Conservation (phyloP, 768 basidiomycete species). For the Brasilioporus rufonigricans region DNA sequence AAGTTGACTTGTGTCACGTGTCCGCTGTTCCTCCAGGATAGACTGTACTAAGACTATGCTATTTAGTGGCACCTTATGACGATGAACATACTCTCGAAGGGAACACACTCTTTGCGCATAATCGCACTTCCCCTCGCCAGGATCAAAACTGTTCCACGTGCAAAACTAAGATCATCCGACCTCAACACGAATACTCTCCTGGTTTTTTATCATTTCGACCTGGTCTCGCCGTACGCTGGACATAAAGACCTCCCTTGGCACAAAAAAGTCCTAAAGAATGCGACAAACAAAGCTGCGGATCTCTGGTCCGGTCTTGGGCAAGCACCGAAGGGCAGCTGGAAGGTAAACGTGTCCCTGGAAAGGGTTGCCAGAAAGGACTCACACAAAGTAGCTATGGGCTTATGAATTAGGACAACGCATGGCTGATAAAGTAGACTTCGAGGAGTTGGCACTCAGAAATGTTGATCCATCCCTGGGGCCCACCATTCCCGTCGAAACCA, state of each 20-base stretch:
- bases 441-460: constrained; percentile 72
- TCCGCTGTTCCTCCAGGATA: not conserved
- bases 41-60: too few relatives aligned
- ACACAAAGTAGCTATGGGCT: constrained; percentile 47
- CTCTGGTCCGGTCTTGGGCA: constrained; percentile 71
- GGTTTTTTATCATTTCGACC: constrained; percentile 43
- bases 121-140: constrained; percentile 45
- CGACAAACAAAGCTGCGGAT: constrained; percentile 48
- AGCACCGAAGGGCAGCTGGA: constrained; percentile 65
- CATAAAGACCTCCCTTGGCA: constrained; percentile 31
- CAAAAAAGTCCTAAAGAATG: constrained; percentile 40
- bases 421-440: constrained; percentile 73
- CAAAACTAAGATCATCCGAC: constrained; percentile 7
- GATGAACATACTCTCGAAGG: constrained; percentile 18
- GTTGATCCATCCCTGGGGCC: constrained; percentile 71
- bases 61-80: constrained; percentile 1
- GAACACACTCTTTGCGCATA: constrained; percentile 40
- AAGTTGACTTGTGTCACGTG: constrained; percentile 19
- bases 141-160: constrained; percentile 11
- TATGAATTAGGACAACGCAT: constrained; percentile 66
- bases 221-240: constrained; percentile 29
- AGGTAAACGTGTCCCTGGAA: constrained; percentile 44
- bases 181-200: constrained; percentile 22
- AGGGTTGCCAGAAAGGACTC: constrained; percentile 2
- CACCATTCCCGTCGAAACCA: constrained; percentile 30